Evolutionary conservation across 306 rosid species (phyloP).

Genomic region (Alnus rubra): DNA sequence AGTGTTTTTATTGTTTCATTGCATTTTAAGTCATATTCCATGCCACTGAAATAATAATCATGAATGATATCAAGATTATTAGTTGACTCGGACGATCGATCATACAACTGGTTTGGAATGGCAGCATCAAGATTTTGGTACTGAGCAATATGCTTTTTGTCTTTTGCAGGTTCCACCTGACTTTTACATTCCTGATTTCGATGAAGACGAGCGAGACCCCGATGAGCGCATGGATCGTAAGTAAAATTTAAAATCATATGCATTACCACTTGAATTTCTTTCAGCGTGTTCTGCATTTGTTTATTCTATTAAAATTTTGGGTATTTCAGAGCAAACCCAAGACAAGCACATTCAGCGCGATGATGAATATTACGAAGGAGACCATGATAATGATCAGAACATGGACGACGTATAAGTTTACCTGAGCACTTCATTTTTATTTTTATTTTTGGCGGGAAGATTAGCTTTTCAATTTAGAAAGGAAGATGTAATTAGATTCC

Average conservation of each 20-base stretch:
- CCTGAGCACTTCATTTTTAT: neutral
- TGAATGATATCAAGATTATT: neutral
- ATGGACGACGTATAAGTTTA: conserved; percentile 55
- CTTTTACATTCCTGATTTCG: conserved; percentile 85
- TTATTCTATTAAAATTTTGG: conserved; percentile 11
- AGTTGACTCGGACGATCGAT: too few relatives aligned
- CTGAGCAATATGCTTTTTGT: conserved; percentile 20
- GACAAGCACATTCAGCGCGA: conserved; percentile 94
- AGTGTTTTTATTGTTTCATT: neutral
- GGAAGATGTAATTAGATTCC: conserved; percentile 30
- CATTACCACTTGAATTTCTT: conserved; percentile 6
- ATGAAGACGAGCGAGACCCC: conserved; percentile 93
- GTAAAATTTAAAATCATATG: conserved; percentile 16
- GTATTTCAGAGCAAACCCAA: conserved; percentile 71
- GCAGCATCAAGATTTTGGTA: neutral
- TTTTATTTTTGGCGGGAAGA: conserved; percentile 1
- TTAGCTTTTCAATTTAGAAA: conserved; percentile 2
- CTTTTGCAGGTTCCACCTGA: conserved; percentile 90
- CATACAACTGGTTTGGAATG: too few relatives aligned
- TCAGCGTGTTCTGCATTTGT: neutral
- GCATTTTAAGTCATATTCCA: neutral
- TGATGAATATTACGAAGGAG: conserved; percentile 89
- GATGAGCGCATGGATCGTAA: conserved; percentile 95
- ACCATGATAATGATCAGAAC: conserved; percentile 86
- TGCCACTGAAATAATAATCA: neutral